phyloP scores from a whole-genome alignment of 2,329 filamentous ascomycete species.

The Thermothelomyces thermophilus region DNA sequence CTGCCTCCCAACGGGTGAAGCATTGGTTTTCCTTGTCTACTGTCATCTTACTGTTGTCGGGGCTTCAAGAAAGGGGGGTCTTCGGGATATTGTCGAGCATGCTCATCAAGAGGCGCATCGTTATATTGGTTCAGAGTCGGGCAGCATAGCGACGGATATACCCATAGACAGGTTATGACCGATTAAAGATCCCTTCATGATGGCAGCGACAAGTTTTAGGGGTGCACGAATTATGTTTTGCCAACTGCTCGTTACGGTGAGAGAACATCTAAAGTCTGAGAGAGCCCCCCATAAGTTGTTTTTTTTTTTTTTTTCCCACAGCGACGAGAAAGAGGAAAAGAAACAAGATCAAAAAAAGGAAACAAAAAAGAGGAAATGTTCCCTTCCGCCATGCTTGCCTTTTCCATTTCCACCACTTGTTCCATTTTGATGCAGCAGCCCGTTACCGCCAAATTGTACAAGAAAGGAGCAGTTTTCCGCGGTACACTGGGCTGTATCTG shows the following conservation, averaged over 20 bases:
- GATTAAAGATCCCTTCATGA: not conserved
- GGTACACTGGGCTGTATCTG: not conserved
- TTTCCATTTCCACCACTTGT: conserved; percentile 1
- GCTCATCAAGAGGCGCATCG: no score
- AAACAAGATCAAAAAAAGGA: no score
- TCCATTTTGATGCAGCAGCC: not conserved
- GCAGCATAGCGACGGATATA: not conserved
- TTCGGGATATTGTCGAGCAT: no score
- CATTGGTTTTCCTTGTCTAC: not conserved
- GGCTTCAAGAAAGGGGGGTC: no score
- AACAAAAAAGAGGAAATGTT: no score
- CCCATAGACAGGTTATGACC: not conserved
- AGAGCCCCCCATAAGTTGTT: not conserved
- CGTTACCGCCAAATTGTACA: not conserved
- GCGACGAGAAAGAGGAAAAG: no score
- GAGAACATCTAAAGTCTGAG: conserved; percentile 4
- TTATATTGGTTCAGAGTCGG: no score
- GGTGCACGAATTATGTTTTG: no score
- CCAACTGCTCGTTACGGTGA: conserved; percentile 8
- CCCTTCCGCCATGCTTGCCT: not conserved
- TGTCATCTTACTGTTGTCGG: no score
- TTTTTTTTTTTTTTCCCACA: no score
- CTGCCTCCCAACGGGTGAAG: no score
- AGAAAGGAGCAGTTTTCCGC: not conserved
- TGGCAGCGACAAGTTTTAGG: no score